phyloP scores from a whole-genome alignment of 2,329 filamentous ascomycete genomes.

The Aspergillus novoparasiticus region DNA sequence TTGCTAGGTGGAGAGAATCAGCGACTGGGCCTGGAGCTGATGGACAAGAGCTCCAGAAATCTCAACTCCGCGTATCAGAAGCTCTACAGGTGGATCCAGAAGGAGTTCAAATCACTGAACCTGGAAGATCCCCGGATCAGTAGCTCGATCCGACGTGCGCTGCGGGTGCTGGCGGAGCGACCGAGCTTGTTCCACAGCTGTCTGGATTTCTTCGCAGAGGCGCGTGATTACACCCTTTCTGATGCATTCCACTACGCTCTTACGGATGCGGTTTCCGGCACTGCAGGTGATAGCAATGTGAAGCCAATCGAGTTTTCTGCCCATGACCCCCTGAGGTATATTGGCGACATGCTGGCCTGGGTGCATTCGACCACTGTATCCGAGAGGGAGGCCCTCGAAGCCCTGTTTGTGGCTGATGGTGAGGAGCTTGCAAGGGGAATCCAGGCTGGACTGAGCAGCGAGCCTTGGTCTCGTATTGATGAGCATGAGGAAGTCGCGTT shows the following conservation, averaged over 20 bases:
- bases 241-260: conserved; percentile 88
- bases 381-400: conserved; percentile 87
- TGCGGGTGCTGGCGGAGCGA: conserved; percentile 84
- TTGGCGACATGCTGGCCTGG: conserved; percentile 98
- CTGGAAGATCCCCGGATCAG: conserved; percentile 94
- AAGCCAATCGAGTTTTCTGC: conserved; percentile 95
- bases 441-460: conserved; percentile 75
- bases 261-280: conserved; percentile 68
- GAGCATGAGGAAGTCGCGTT: conserved; percentile 64
- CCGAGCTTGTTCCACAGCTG: conserved; percentile 92
- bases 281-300: conserved; percentile 61
- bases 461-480: conserved; percentile 75
- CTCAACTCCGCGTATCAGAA: conserved; percentile 93
- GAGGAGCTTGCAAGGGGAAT: conserved; percentile 85
- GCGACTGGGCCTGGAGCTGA: conserved; percentile 81
- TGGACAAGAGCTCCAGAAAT: conserved; percentile 85
- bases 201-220: conserved; percentile 88
- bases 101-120: conserved; percentile 88
- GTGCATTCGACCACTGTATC: conserved; percentile 91
- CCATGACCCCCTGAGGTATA: conserved; percentile 87
- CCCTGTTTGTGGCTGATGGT: conserved; percentile 86
- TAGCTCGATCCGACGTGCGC: conserved; percentile 76
- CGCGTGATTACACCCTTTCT: conserved; percentile 80
- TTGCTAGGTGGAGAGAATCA: conserved; percentile 90
- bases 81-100: conserved; percentile 91